Evolutionary conservation across 1,284 basidiomycete species (phyloP).

Genomic region (Malassezia sp.): DNA sequence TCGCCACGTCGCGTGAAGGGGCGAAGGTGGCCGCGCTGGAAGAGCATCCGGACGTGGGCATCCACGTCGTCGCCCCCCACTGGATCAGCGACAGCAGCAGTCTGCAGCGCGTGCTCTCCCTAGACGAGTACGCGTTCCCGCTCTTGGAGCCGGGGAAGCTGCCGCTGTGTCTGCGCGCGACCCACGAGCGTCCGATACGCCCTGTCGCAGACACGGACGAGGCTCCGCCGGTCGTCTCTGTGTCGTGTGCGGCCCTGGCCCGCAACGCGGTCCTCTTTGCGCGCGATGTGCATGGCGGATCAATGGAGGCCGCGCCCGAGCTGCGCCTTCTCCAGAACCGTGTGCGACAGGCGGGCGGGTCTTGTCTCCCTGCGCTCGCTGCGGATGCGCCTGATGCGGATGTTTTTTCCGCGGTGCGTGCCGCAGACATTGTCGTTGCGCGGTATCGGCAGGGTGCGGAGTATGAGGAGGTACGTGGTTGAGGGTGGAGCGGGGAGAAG

Average conservation of each 20-base stretch:
- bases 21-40: constrained; percentile 39
- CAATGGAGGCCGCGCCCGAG: constrained; percentile 12
- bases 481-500: no score
- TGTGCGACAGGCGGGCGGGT: constrained; percentile 9
- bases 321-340: constrained; percentile 12
- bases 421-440: constrained; percentile 60
- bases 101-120: constrained; percentile 54
- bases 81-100: constrained; percentile 72
- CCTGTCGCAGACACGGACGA: constrained; percentile 20
- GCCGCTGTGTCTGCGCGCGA: constrained; percentile 19
- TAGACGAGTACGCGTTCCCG: constrained; percentile 58
- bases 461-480: no score
- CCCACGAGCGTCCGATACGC: constrained; percentile 16
- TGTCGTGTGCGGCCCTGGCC: constrained; percentile 12
- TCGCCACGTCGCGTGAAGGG: constrained; percentile 49
- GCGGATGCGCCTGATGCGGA: constrained; percentile 46
- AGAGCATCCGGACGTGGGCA: constrained; percentile 52
- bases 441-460: constrained; percentile 58
- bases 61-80: constrained; percentile 61
- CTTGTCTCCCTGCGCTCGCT: constrained; percentile 52
- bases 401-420: constrained; percentile 25
- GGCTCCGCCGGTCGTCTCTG: constrained; percentile 15
- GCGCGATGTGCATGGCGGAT: constrained; percentile 22
- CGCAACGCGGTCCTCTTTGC: constrained; percentile 24
- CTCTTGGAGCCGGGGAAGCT: constrained; percentile 48